These are phyloP conservation scores for Xylaria sp. DNA, from an alignment of 2,329 filamentous ascomycete species.

Conservation along the genomic window DNA sequence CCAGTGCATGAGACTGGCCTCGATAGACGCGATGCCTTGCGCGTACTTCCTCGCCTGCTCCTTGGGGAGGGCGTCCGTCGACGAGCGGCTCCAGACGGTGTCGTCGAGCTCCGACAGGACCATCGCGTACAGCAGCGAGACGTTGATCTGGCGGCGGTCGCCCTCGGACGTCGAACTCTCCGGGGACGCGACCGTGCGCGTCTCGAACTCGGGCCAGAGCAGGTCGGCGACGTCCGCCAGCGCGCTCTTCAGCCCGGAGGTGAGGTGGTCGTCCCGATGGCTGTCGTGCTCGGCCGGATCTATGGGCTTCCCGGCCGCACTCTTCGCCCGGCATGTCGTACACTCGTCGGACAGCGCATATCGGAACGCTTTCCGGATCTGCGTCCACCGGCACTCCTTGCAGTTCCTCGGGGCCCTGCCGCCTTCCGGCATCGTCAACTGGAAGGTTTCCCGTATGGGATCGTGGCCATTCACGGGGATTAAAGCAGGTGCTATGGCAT, in stretches of 20 bases:
- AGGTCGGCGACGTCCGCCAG: constrained; percentile 21
- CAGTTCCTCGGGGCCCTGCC: constrained; percentile 22
- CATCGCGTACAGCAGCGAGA: constrained; percentile 28
- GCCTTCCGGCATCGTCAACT: constrained; percentile 30
- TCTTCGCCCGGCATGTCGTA: constrained; percentile 21
- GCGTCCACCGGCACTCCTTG: constrained; percentile 30
- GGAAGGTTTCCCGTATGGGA: constrained; percentile 26
- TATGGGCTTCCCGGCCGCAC: constrained; percentile 4
- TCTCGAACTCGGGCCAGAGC: constrained; percentile 29
- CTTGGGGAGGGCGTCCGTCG: constrained; percentile 15
- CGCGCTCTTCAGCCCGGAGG: constrained; percentile 12
- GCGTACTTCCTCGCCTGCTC: constrained; percentile 18
- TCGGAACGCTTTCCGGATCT: constrained; percentile 17
- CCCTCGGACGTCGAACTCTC: constrained; percentile 16
- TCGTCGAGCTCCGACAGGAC: constrained; percentile 29
- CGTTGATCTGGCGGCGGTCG: constrained; percentile 24
- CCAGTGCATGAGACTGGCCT: constrained; percentile 21
- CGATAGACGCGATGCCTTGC: constrained; percentile 17
- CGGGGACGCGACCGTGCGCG: constrained; percentile 23
- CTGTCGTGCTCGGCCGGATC: constrained; percentile 19
- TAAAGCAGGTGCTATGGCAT: constrained; percentile 25
- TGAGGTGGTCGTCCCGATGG: constrained; percentile 25
- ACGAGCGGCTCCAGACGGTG: constrained; percentile 26
- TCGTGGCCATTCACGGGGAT: constrained; percentile 17
- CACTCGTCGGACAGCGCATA: constrained; percentile 25